Base-by-base conservation (phyloP, 148 eudicot genomes). In the Silene latifolia region DNA sequence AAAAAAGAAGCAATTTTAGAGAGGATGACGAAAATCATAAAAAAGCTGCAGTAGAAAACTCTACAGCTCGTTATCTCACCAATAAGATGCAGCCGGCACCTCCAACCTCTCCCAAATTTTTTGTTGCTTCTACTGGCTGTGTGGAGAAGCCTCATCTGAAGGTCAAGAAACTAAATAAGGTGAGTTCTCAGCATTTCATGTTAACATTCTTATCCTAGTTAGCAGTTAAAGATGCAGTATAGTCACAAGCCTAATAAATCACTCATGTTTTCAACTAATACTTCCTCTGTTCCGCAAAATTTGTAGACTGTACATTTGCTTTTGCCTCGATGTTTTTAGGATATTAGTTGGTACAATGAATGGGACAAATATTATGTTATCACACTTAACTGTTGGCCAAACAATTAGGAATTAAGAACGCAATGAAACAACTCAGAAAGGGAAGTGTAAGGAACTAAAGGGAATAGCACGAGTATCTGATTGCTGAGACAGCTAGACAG, bases 81-180 rank as follows among this genome's bases (percentile, higher is more conserved):
- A 80, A 74, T 74, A 86, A 82, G 35, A 32, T 32, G 67, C 81
- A 81, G 72, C 82, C 74, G 76, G 78, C 72, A 76, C 54, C 82
- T 75, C 82, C 73, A 66, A 72, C 62, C 65, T 77, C 78, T 61
- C 73, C 77, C 14, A 78, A 67, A 25, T 72, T 74, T 76, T 67
- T 75, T 11, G 54, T 48, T 58, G 62, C 67, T 78, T 72, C 81
- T 73, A 47, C 74, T 53, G 63, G 71, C 67, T 66, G 63, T 71
- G 78, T 69, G 53, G 75, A 76, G 47, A 74, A 77, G 71, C 78
- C 79, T 61, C 66, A 25, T 67, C 61, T 64, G 35, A 56, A 62
- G 13, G 67, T 39, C 25, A 78, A 29, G 57, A 81, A 69, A 29
- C 79, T 78, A 35, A 59, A 60, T n/a, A 81, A 84, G 84, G 86